These are phyloP conservation scores for Yamadazyma mexicana DNA, from an alignment of 1,139 yeast genomes.

Conservation along the genomic window DNA sequence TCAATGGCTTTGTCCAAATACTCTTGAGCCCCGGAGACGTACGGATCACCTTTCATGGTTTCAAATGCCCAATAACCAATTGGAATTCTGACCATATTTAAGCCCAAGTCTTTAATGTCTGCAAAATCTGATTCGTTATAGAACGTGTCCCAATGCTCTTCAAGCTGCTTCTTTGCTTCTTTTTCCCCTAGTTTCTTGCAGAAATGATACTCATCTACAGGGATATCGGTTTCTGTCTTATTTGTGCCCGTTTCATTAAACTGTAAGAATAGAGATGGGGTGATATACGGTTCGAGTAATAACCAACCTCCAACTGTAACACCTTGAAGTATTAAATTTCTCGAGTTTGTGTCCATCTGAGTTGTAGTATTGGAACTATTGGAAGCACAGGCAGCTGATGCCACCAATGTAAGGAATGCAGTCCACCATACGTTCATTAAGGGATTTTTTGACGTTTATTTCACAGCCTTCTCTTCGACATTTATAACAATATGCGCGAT, in stretches of 20 bases:
- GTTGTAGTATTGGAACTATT: neutral
- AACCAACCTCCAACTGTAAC: slow-evolving; percentile 94
- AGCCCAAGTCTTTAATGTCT: slow-evolving; percentile 62
- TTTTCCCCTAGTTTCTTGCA: slow-evolving; percentile 63
- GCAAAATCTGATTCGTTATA: slow-evolving; percentile 71
- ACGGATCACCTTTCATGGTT: slow-evolving; percentile 67
- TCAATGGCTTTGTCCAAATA: slow-evolving; percentile 74
- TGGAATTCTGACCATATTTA: slow-evolving; percentile 87
- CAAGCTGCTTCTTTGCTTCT: slow-evolving; percentile 52
- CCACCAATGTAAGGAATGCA: neutral
- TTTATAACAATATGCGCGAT: neutral
- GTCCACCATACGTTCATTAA: neutral
- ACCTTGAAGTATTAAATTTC: slow-evolving; percentile 46
- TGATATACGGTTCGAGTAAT: slow-evolving; percentile 79
- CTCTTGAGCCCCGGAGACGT: slow-evolving; percentile 77
- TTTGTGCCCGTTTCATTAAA: slow-evolving; percentile 25
- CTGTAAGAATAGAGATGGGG: slow-evolving; percentile 73
- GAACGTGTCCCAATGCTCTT: slow-evolving; percentile 78
- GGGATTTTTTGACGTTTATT: neutral
- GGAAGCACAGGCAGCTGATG: neutral
- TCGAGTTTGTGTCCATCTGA: slow-evolving; percentile 11
- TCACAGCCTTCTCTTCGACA: no score
- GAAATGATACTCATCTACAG: slow-evolving; percentile 85
- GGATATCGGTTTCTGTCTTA: slow-evolving; percentile 43
- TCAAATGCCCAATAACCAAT: slow-evolving; percentile 96